These are phyloP conservation scores for Talinum fruticosum DNA, from an alignment of 148 eudicot genomes.

Conservation along the genomic window DNA sequence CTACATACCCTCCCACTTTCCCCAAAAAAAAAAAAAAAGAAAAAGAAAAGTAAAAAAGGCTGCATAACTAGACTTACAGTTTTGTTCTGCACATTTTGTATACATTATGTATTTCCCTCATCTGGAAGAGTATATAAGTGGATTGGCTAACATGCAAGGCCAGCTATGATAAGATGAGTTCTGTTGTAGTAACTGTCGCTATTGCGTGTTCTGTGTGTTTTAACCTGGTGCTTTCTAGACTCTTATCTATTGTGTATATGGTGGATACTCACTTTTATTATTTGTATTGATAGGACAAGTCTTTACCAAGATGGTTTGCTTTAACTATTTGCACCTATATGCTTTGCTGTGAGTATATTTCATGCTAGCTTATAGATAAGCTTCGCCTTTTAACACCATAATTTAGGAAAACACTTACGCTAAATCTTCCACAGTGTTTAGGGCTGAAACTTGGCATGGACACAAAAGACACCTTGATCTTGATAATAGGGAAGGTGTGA, in stretches of 20 bases:
- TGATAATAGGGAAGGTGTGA: too few relatives aligned
- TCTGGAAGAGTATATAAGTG: background rate
- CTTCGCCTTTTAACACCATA: too few relatives aligned
- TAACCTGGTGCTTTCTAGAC: background rate
- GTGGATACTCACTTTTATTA: background rate
- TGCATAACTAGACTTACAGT: background rate
- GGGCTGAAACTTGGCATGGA: too few relatives aligned
- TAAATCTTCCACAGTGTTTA: too few relatives aligned
- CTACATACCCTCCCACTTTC: background rate
- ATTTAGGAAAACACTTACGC: too few relatives aligned
- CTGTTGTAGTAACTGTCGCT: background rate
- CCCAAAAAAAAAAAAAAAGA: too few relatives aligned
- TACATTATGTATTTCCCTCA: background rate
- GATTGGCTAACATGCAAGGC: background rate
- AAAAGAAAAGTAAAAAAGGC: too few relatives aligned
- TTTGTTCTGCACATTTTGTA: background rate
- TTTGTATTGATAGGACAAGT: conserved; percentile 36
- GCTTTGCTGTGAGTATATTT: too few relatives aligned
- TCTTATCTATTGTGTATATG: background rate
- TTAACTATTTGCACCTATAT: conserved; percentile 79
- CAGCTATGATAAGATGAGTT: background rate
- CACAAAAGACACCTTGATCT: too few relatives aligned
- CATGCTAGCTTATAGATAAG: too few relatives aligned
- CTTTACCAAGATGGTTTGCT: too few relatives aligned
- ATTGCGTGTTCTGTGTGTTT: background rate